Evolutionary conservation across 768 basidiomycete species (phyloP), one percentile per base, ranked within the genome.

Genomic region (Boletus rubroflammeus): DNA sequence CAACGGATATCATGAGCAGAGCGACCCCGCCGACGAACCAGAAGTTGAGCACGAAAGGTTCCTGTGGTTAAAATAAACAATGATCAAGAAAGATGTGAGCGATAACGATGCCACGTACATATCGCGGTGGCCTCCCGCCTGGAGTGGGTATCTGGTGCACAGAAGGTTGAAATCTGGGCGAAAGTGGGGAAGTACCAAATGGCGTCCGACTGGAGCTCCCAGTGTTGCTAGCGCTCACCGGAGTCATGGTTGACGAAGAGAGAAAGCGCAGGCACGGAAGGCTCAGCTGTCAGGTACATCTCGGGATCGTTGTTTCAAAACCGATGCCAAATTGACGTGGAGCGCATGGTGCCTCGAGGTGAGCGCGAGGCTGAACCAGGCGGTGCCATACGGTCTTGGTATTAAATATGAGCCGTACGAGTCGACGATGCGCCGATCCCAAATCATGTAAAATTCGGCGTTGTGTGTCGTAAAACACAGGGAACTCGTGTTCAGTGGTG

Each of bases 141-240:
- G 76, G 75, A 2, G 78, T 69, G 14, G 82, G 82, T 59, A 83
- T 81, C 26, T 77, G 66, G 47, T 81, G 72, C 2, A 76, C 74
- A 2, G 78, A 76, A 42, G 76, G 76, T 53, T 72, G 73, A 60
- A 76, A 78, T 54, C 70, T 69, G 47, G 69, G 66, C 1, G 74
- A 75, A 25, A 55, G 52, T 5, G 61, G 62, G 28, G 52, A 46
- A 23, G 17, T 19, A n/a, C 21, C 42, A 9, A 46, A 40, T 17
- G 45, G 3, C 11, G 29, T 9, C 38, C 47, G 43, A 13, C 26
- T 48, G 3, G 51, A 38, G 3, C 10, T 23, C 11, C 53, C 14
- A 21, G 21, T 13, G 36, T 47, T 39, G 53, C 17, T 38, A 19
- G 35, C 9, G n/a, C 7, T 48, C 67, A n/a, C n/a, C n/a, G n/a